Percentiles rank a stretch among this genome's conserved stretches.
phyloP scores from a whole-genome alignment of 371 early-diverging fungal species.

The Lichtheimia corymbifera region DNA sequence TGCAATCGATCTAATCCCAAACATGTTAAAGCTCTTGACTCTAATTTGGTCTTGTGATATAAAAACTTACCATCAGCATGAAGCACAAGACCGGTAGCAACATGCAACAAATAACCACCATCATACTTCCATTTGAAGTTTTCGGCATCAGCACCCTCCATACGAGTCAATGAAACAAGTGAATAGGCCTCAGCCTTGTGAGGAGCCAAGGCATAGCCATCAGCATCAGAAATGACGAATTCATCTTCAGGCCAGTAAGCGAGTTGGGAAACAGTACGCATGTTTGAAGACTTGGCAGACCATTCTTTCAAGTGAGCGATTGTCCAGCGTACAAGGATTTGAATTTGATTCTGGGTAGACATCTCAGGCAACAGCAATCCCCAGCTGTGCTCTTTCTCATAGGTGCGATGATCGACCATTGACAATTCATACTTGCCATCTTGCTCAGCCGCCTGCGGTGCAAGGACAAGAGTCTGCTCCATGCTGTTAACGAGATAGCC shows the following conservation, averaged over 20 bases:
- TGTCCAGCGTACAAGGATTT: constrained; percentile 20
- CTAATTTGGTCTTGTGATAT: background rate
- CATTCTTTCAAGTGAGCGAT: constrained; percentile 22
- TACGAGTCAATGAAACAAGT: constrained; percentile 5
- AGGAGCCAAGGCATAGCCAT: constrained; percentile 31
- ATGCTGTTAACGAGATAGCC: constrained; percentile 23
- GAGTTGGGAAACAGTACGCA: constrained; percentile 14
- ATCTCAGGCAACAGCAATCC: constrained; percentile 26
- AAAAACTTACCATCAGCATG: constrained; percentile 32
- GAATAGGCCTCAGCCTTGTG: constrained; percentile 26
- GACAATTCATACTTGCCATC: constrained; percentile 9
- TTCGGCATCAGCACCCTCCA: constrained; percentile 16
- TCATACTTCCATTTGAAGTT: constrained; percentile 46
- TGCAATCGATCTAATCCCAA: constrained; percentile 21
- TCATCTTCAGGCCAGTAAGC: constrained; percentile 25
- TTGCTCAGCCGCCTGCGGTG: constrained; percentile 6
- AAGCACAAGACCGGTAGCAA: constrained; percentile 39
- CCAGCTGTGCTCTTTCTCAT: constrained; percentile 25
- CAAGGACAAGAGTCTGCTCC: constrained; percentile 20
- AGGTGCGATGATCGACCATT: constrained; percentile 7
- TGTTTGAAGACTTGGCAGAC: constrained; percentile 3
- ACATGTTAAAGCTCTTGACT: background rate
- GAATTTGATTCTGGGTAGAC: constrained; percentile 7
- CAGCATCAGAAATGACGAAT: constrained; percentile 22
- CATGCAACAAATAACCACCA: constrained; percentile 51